Base-by-base conservation (phyloP, 2,329 filamentous ascomycete genomes). In the Penicillium sclerotiorum region DNA sequence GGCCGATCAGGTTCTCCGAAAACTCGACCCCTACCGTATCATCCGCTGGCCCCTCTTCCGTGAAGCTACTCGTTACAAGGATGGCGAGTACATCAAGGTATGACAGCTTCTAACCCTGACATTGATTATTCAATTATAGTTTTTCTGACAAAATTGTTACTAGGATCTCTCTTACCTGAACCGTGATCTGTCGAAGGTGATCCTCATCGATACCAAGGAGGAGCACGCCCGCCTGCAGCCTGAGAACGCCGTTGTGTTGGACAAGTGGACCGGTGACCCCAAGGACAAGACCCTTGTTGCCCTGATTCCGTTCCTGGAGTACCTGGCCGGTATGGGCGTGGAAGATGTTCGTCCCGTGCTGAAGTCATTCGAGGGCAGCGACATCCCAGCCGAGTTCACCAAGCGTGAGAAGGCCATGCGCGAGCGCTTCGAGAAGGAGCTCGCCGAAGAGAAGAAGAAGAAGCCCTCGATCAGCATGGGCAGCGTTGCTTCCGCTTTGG, bases 151-250 rank as follows among this genome's bases (percentile, higher is more conserved):
- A 45, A n/a, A n/a, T 13, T 37, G 30, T 40, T 45, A 22, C 30
- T 62, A 95, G 90, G 94, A 99, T 68, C 84, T 99, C n/a, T 91
- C 91, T 2, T 97, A 96, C 74, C 84, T 99, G 41, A 99, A 99
- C 78, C 89, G 94, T 51, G 91, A 96, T 66, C 82, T 96, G 27
- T 94, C 89, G 59, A 97, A 97, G 76, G 90, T 95, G 41, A 90
- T 99, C 68, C 86, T 99, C 62, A 82, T 99, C 65, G 94, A 99
- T 70, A 96, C 90, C 40, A 86, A 95, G 57, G 76, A 87, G 32
- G 77, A 83, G 33, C 90, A 96, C 64, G 89, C 93, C 53, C 87
- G 89, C 63, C 83, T 88, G 57, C 94, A 99, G 67, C 94, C 94
- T n/a, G 90, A 96, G 65, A 99, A 99, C 72, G 90, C 94, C 58